A percentile compares a stretch with the other conserved stretches of the same genome.
These are phyloP conservation scores for Theobroma grandiflorum DNA, from an alignment of 441 rosid genomes.

Conservation along the genomic window DNA sequence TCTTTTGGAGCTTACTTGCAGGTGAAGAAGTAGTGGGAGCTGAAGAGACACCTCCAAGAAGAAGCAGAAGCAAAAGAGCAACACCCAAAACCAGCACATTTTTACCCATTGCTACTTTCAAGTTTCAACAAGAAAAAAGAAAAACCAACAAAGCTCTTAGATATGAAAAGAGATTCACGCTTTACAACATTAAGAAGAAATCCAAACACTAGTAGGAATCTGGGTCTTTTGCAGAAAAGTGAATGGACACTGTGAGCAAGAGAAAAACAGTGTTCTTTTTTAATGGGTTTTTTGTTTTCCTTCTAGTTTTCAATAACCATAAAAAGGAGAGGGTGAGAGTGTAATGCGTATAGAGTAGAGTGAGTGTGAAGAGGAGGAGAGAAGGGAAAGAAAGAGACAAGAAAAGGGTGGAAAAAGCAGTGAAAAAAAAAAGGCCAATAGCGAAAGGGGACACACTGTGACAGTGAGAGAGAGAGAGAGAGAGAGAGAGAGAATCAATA, in stretches of 20 bases:
- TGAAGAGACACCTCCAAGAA: conserved; percentile 59
- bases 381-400: conserved; percentile 29
- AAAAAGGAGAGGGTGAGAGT: neutral
- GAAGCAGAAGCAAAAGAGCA: conserved; percentile 49
- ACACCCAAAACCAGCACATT: conserved; percentile 50
- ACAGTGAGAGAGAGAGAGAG: conserved; percentile 18
- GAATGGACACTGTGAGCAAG: neutral
- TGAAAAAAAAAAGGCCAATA: conserved; percentile 19
- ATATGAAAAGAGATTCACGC: conserved; percentile 33
- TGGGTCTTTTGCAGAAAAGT: conserved; percentile 28
- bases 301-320: neutral
- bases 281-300: neutral
- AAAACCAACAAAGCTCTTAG: conserved; percentile 17
- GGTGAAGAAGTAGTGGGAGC: conserved; percentile 74
- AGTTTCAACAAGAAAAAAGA: neutral
- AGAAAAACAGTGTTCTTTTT: conserved; percentile 14
- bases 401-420: conserved; percentile 19
- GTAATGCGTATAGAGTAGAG: neutral
- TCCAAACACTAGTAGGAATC: conserved; percentile 46
- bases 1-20: conserved; percentile 63
- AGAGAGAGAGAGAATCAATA: conserved; percentile 30
- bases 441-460: conserved; percentile 30
- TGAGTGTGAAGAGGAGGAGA: conserved; percentile 12
- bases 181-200: conserved; percentile 27
- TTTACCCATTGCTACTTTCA: conserved; percentile 46